Base-by-base conservation (phyloP, 129 eudicot species). In the Flaveria robusta region DNA sequence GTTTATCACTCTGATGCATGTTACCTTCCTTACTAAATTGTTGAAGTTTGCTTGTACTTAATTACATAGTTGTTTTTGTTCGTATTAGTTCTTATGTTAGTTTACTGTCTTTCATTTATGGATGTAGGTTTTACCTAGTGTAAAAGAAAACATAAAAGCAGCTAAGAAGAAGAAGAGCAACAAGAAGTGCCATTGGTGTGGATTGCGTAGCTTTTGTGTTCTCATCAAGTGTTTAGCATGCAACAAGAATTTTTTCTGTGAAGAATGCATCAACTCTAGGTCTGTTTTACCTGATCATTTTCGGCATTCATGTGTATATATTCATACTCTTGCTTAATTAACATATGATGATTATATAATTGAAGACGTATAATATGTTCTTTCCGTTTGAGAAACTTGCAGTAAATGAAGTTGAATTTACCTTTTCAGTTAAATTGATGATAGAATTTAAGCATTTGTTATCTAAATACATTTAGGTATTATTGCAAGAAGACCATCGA, bases 171-270 rank as follows among this genome's bases (percentile, higher is more conserved):
- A 75, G 70, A 83, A 82, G 84, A 87, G 60, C 77, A 69, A 72
- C 63, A 87, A 68, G 86, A 90, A 78, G 68, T 93, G 98, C 71
- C 98, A 93, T 77, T 93, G 97, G 98, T 93, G 98, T 62, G 63
- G 77, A 55, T 81, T 49, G 56, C 82, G 76, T 72, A 83, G 84
- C 63, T 71, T 75, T 18, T 82, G 80, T 45, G 79, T 75, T 43
- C 67, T 93, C 47, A 80, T 84, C 69, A 86, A 87, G 86, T 93
- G 98, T 74, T 84, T 56, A 78, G 84, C 81, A 24, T 93, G 98
- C 81, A 85, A 65, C 62, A 84, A 77, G 55, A 90, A 78, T 14
- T 88, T 50, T 77, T 93, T 93, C 75, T 93, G 98, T 81, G 10
- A 54, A 43, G 89, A 83, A 29, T 93, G 98, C 84, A 87, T 93